Evolutionary conservation across 2,329 filamentous ascomycete genomes (phyloP).

Genomic region (Acrodontium crateriforme): DNA sequence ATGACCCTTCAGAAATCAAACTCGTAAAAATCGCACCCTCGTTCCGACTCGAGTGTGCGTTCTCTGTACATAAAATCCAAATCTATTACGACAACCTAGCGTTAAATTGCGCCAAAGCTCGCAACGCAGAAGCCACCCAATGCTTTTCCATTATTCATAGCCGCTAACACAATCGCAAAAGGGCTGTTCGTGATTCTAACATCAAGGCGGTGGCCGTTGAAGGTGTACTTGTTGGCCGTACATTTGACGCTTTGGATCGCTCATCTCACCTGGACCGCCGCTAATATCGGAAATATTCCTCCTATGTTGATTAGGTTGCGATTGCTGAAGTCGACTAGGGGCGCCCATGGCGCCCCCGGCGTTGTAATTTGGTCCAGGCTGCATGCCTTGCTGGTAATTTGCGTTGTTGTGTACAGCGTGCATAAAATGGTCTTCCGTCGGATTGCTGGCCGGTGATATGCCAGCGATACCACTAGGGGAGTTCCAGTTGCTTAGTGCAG

Average conservation of each 20-base stretch:
- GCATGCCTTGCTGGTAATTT: constrained; percentile 18
- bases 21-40: too few relatives aligned
- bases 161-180: too few relatives aligned
- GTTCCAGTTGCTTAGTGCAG: constrained; percentile 48
- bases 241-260: constrained; percentile 44
- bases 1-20: too few relatives aligned
- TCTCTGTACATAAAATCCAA: too few relatives aligned
- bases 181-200: too few relatives aligned
- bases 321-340: constrained; percentile 11
- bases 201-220: too few relatives aligned
- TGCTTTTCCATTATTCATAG: too few relatives aligned
- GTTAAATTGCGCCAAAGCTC: too few relatives aligned
- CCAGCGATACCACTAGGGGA: constrained; percentile 46
- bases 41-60: too few relatives aligned
- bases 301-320: constrained; percentile 30
- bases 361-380: constrained; percentile 20
- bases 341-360: constrained; percentile 25
- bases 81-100: too few relatives aligned
- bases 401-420: constrained; percentile 29
- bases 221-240: constrained; percentile 28
- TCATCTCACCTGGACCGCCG: constrained; percentile 37
- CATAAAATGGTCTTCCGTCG: constrained; percentile 32
- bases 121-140: too few relatives aligned
- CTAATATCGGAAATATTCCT: constrained; percentile 49
- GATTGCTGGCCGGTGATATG: constrained; percentile 39